Evolutionary conservation across 768 basidiomycete genomes (phyloP), one percentile per base, ranked within the genome.

Genomic region (Boletus reticuloceps): DNA sequence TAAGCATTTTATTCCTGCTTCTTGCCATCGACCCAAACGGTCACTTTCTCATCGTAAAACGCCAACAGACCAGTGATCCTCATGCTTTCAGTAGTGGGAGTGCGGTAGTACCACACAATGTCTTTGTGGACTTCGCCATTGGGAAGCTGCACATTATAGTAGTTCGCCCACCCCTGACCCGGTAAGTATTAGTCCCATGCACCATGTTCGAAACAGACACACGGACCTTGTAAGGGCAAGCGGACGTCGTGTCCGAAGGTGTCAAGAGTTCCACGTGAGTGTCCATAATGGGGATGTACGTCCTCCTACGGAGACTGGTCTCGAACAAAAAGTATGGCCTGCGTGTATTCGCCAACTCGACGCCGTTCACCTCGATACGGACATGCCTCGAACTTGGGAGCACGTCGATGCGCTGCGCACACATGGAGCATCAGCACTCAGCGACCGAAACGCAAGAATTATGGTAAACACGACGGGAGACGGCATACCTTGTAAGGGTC

Each of bases 161-260:
- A 86, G 52, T 76, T 77, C 2, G 85, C 84, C 52, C 75, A 73
- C 20, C 86, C 85, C 85, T 88, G 45, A 45, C 34, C 32, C 47
- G 31, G 8, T 29, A 29, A 29, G 37, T 17, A 44, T 62, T 36
- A 49, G 47, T 46, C 40, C 50, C 9, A 29, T 29, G 8, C 8
- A 1, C 0, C 12, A 2, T 14, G 8, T 22, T 19, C 17, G 27
- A 50, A 20, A 11, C 22, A 29, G 11, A 25, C 50, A 29, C 12
- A 56, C 58, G 17, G 46, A 82, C 86, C 79, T 88, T 87, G 75
- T 86, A 88, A 1, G 85, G 85, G 60, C 86, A 88, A 20, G 62
- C 67, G 0, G 80, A 79, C 1, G 66, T 77, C 8, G 75, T 69
- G 12, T 77, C 66, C 5, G 85, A 83, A 8, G 74, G 71, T 34